phyloP scores from a whole-genome alignment of 2,329 filamentous ascomycete genomes.

The Thielaviopsis euricoi region DNA sequence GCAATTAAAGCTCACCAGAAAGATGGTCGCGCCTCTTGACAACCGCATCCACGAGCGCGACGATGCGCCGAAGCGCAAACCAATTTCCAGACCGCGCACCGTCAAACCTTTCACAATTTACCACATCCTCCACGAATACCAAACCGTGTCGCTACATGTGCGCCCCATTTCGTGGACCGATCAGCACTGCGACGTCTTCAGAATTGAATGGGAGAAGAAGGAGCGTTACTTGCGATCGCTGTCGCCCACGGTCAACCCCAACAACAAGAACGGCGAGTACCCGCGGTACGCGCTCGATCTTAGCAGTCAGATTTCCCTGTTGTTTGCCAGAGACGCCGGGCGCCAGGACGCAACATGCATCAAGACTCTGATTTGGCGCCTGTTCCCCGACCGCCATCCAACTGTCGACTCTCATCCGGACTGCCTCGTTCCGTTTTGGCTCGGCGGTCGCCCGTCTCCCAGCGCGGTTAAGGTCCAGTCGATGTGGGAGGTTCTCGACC shows the following conservation, averaged over 20 bases:
- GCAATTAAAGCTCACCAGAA: background rate
- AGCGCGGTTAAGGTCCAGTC: constrained; percentile 6
- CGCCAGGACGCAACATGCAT: background rate
- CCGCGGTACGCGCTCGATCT: background rate
- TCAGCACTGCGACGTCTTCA: constrained; percentile 30
- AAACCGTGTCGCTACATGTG: constrained; percentile 26
- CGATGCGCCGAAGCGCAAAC: background rate
- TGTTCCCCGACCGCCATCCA: constrained; percentile 4
- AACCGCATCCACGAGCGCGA: background rate
- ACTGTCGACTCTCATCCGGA: background rate
- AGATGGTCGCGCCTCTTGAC: background rate
- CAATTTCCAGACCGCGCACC: background rate
- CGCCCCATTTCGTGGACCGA: constrained; percentile 41
- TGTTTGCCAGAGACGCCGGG: background rate
- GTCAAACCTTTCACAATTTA: constrained; percentile 7
- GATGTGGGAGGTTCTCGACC: constrained; percentile 5
- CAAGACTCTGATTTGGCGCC: background rate
- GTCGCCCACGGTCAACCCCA: background rate
- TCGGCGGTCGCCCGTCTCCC: constrained; percentile 1
- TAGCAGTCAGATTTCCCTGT: background rate
- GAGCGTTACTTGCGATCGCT: constrained; percentile 14
- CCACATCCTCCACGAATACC: constrained; percentile 8
- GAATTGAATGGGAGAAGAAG: constrained; percentile 27
- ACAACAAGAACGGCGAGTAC: background rate
- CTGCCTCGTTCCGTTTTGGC: constrained; percentile 6